These are phyloP conservation scores for Asclepias syriaca DNA, from an alignment of 257 asterid genomes.

Conservation along the genomic window DNA sequence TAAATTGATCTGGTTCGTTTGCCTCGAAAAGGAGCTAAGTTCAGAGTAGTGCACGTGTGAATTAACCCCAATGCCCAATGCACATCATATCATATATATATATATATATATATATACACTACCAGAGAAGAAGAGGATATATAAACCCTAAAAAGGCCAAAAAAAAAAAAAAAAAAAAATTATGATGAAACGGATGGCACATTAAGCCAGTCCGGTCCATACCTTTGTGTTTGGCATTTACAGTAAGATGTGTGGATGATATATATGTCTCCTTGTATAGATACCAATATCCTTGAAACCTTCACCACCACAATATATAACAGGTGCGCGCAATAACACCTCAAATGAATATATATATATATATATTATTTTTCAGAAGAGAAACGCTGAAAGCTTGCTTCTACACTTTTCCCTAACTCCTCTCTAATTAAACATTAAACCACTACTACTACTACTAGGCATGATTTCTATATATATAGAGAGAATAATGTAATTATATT, in stretches of 20 bases:
- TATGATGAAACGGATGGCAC: constrained; percentile 9
- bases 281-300: background rate
- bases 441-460: background rate
- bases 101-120: background rate
- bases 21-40: constrained; percentile 50
- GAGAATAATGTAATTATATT: background rate
- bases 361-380: background rate
- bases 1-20: constrained; percentile 5
- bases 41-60: constrained; percentile 61
- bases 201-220: constrained; percentile 59
- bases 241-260: background rate
- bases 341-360: background rate
- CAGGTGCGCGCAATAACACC: background rate
- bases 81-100: constrained; percentile 6
- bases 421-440: background rate
- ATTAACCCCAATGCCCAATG: constrained; percentile 26
- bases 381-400: background rate
- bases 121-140: background rate
- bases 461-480: too few species aligned
- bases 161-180: constrained; percentile 20
- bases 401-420: background rate
- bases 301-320: too few species aligned
- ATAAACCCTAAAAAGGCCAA: constrained; percentile 13
- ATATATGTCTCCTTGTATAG: background rate
- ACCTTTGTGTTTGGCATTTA: constrained; percentile 22